Percentiles rank a stretch among this genome's conserved stretches.
Conservation (phyloP, 2,329 filamentous ascomycete species). For the Myriangium duriaei region DNA sequence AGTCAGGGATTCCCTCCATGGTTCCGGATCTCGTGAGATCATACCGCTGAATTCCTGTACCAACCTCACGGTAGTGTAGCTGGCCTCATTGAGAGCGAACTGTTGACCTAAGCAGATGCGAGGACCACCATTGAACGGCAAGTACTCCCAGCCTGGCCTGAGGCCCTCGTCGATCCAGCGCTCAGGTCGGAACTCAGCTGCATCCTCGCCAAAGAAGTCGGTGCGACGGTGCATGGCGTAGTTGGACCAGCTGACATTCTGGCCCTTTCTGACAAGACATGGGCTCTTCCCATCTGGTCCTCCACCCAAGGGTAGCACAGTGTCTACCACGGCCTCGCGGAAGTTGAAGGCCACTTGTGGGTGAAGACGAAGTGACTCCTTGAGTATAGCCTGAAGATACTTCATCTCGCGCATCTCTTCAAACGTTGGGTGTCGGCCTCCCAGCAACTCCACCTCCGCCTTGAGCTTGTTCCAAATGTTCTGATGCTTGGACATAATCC, state of each 20-base stretch:
- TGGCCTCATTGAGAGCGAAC: constrained; percentile 67
- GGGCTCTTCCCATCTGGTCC: constrained; percentile 42
- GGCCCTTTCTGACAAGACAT: constrained; percentile 54
- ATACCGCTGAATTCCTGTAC: constrained; percentile 54
- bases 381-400: constrained; percentile 47
- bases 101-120: constrained; percentile 41
- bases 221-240: constrained; percentile 60
- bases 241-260: constrained; percentile 52
- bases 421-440: constrained; percentile 32
- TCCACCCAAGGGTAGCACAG: constrained; percentile 57
- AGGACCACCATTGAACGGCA: constrained; percentile 27
- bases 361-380: constrained; percentile 67
- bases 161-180: constrained; percentile 24
- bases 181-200: constrained; percentile 28
- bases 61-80: constrained; percentile 57
- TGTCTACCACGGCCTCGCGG: constrained; percentile 58
- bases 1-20: constrained; percentile 16
- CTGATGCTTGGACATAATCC: constrained; percentile 20
- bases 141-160: constrained; percentile 24
- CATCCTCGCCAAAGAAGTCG: constrained; percentile 36
- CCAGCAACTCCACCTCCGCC: constrained; percentile 18
- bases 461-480: constrained; percentile 21
- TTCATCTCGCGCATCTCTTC: constrained; percentile 25
- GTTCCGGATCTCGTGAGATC: constrained; percentile 19
- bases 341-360: constrained; percentile 71